These are phyloP conservation scores for Botrytis fabae DNA, from an alignment of 2,329 filamentous ascomycete species.

Conservation along the genomic window DNA sequence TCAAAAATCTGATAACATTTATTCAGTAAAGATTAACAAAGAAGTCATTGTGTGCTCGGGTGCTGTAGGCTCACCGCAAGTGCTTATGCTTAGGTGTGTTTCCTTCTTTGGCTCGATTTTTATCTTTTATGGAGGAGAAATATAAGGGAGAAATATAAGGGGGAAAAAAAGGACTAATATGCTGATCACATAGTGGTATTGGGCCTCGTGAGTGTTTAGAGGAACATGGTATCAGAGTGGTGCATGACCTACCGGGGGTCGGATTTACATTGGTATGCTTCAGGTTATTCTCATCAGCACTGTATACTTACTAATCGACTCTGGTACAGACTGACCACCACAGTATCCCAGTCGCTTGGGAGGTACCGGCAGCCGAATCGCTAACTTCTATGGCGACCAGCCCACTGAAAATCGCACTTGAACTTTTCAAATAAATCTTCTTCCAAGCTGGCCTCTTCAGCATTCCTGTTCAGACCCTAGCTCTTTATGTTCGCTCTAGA, in stretches of 20 bases:
- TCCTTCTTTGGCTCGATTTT: not conserved
- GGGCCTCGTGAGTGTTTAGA: constrained; percentile 17
- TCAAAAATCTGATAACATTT: not conserved
- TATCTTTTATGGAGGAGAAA: not conserved
- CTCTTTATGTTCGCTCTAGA: constrained; percentile 18
- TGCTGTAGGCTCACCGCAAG: constrained; percentile 23
- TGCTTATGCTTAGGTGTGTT: constrained; percentile 25
- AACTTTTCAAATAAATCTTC: constrained; percentile 24
- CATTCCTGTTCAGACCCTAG: constrained; percentile 7
- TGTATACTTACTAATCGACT: not conserved
- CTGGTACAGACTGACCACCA: constrained; percentile 16
- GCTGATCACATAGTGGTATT: constrained; percentile 18
- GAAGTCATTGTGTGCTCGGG: constrained; percentile 25
- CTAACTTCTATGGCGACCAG: constrained; percentile 4
- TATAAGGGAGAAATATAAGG: not conserved
- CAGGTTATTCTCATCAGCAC: not conserved
- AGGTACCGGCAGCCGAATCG: constrained; percentile 22
- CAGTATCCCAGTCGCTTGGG: constrained; percentile 20
- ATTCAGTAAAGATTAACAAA: constrained; percentile 17
- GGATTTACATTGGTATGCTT: constrained; percentile 20
- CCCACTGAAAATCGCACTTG: constrained; percentile 1
- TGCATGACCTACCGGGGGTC: constrained; percentile 21
- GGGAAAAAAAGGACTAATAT: not conserved
- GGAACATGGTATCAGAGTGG: constrained; percentile 19
- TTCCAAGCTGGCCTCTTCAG: constrained; percentile 20